phyloP scores from a whole-genome alignment of 2,329 filamentous ascomycete species.

The Rachicladosporium sp. region DNA sequence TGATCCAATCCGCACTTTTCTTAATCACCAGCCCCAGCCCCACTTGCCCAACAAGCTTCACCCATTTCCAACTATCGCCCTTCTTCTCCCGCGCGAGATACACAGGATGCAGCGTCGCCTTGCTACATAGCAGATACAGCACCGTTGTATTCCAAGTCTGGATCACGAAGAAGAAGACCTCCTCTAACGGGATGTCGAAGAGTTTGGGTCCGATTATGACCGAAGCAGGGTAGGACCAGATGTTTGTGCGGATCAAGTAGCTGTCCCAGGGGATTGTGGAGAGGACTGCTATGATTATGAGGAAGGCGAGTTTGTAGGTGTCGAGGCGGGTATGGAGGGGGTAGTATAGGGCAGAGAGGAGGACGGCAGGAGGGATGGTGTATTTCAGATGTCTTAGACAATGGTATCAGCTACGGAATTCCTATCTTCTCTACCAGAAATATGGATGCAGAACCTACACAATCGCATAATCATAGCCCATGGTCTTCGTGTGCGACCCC shows the following conservation, averaged over 20 bases:
- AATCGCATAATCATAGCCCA: slow-evolving; percentile 51
- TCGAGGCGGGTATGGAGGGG: slow-evolving; percentile 53
- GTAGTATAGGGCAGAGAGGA: slow-evolving; percentile 46
- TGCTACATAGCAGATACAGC: slow-evolving; percentile 55
- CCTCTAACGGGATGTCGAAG: slow-evolving; percentile 55
- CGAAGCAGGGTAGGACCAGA: slow-evolving; percentile 60
- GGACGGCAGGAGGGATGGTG: slow-evolving; percentile 51
- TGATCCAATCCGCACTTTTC: slow-evolving; percentile 35
- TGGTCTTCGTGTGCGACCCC: slow-evolving; percentile 15
- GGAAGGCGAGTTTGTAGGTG: slow-evolving; percentile 47
- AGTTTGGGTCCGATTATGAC: slow-evolving; percentile 52
- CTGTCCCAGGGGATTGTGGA: slow-evolving; percentile 68
- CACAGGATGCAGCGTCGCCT: slow-evolving; percentile 45
- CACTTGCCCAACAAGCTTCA: slow-evolving; percentile 39
- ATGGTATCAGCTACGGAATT: no score
- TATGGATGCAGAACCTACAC: slow-evolving; percentile 37
- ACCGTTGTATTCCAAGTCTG: slow-evolving; percentile 63
- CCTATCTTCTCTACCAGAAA: not conserved
- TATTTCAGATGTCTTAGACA: slow-evolving; percentile 57
- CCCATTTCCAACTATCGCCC: slow-evolving; percentile 25
- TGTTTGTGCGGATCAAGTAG: slow-evolving; percentile 53
- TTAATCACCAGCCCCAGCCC: slow-evolving; percentile 34
- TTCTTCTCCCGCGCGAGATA: slow-evolving; percentile 36
- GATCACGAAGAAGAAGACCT: slow-evolving; percentile 66
- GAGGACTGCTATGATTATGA: slow-evolving; percentile 51